phyloP scores from a whole-genome alignment of 805 yeast genomes.

The Isabelozyma heimii region DNA sequence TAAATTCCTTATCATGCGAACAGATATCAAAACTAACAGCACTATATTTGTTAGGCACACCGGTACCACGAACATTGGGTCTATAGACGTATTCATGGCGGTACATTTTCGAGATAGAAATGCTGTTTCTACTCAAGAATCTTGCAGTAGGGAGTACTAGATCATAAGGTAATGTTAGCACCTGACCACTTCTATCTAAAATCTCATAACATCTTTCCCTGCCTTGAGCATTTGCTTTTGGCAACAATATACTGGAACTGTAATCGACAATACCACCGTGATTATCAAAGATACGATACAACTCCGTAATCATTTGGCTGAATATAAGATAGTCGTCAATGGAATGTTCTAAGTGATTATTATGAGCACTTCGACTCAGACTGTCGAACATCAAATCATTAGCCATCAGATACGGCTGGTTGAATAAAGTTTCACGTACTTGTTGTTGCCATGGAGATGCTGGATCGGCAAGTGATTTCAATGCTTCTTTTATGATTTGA shows the following conservation, averaged over 20 bases:
- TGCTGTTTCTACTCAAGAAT: constrained; percentile 61
- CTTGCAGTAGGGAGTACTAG: constrained; percentile 89
- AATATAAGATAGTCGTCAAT: constrained; percentile 53
- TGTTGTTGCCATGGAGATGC: constrained; percentile 94
- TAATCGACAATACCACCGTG: constrained; percentile 89
- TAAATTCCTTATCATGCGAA: constrained; percentile 41
- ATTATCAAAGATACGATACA: constrained; percentile 60
- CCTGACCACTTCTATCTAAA: constrained; percentile 82
- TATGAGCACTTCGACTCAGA: constrained; percentile 21
- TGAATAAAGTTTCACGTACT: constrained; percentile 80
- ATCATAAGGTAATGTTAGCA: constrained; percentile 86
- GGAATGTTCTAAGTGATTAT: constrained; percentile 21
- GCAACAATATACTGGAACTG: constrained; percentile 66
- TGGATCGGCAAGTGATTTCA: constrained; percentile 81
- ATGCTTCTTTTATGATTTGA: constrained; percentile 81
- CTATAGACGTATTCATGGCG: constrained; percentile 82
- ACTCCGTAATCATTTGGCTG: constrained; percentile 56
- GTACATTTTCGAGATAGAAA: constrained; percentile 57
- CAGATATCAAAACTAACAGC: constrained; percentile 88
- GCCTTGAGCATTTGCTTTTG: constrained; percentile 68
- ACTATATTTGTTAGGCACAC: constrained; percentile 73
- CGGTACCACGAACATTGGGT: constrained; percentile 50
- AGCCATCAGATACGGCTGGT: constrained; percentile 82
- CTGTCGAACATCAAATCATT: constrained; percentile 81
- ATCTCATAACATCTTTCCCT: constrained; percentile 73